Conservation (phyloP, 1,139 yeast species). For the Pichia sp. region DNA sequence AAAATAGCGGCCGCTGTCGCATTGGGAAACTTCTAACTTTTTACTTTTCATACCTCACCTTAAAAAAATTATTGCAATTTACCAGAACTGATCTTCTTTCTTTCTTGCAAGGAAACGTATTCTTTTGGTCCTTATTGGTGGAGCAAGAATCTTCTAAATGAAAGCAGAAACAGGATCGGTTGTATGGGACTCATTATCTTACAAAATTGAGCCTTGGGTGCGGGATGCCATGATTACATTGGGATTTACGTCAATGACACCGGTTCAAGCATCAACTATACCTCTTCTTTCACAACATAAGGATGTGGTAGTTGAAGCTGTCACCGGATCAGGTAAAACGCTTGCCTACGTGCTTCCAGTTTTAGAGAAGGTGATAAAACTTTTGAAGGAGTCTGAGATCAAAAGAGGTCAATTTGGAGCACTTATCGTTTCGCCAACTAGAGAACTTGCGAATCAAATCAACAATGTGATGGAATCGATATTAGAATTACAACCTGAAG, state of each 20-base stretch:
- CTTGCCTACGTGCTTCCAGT: constrained; percentile 81
- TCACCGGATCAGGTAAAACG: constrained; percentile 96
- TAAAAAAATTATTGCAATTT: no score
- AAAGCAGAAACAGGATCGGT: constrained; percentile 15
- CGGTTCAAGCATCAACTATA: constrained; percentile 94
- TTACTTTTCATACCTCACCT: no score
- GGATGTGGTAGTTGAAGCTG: constrained; percentile 95
- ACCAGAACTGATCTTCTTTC: no score
- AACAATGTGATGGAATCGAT: constrained; percentile 56
- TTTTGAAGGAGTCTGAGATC: constrained; percentile 18
- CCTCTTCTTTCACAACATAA: constrained; percentile 84
- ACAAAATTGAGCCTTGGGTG: constrained; percentile 36
- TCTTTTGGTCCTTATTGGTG: no score
- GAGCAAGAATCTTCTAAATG: no score
- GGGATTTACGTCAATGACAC: constrained; percentile 85
- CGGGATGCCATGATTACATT: constrained; percentile 59
- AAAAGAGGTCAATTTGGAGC: constrained; percentile 64
- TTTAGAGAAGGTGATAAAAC: constrained; percentile 50
- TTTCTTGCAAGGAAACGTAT: no score
- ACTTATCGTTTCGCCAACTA: constrained; percentile 76
- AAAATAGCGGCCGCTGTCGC: no score
- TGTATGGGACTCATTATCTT: constrained; percentile 21
- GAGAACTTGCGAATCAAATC: constrained; percentile 87
- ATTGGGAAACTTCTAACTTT: no score
- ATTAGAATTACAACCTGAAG: constrained; percentile 51